A percentile compares a stretch with the other conserved stretches of the same genome.
These are phyloP conservation scores for Nothophytophthora sp. DNA, from an alignment of 352 stramenopile species.

Conservation along the genomic window DNA sequence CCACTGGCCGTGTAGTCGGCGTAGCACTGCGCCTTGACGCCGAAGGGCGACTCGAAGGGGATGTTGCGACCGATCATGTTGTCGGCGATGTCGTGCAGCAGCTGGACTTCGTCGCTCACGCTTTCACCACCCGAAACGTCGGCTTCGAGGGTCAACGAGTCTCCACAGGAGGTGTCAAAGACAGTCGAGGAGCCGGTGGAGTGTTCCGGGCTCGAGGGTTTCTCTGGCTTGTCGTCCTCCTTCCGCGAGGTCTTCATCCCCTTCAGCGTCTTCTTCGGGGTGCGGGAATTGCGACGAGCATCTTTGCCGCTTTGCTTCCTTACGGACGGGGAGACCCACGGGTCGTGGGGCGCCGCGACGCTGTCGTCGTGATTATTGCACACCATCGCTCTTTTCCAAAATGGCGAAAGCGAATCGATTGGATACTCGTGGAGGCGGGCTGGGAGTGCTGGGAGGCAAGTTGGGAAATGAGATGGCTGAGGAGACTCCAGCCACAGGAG, in stretches of 20 bases:
- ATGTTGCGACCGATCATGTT: slow-evolving; percentile 58
- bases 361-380: slow-evolving; percentile 21
- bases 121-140: too few relatives aligned
- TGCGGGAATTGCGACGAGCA: slow-evolving; percentile 6
- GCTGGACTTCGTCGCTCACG: slow-evolving; percentile 7
- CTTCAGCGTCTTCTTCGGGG: slow-evolving; percentile 9
- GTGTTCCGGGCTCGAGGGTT: slow-evolving; percentile 6
- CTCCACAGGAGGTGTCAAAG: slow-evolving; percentile 8
- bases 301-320: slow-evolving; percentile 14
- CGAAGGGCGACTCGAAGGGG: slow-evolving; percentile 68
- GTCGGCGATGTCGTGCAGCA: slow-evolving; percentile 35
- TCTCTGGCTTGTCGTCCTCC: slow-evolving; percentile 10
- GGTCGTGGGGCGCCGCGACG: slow-evolving; percentile 2
- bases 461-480: slow-evolving; percentile 25
- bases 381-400: too few relatives aligned
- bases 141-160: slow-evolving; percentile 13
- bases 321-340: slow-evolving; percentile 8
- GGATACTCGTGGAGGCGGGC: neutral
- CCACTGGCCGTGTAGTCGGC: slow-evolving; percentile 95
- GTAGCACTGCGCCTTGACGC: slow-evolving; percentile 86
- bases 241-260: too few relatives aligned
- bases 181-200: slow-evolving; percentile 22
- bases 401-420: too few relatives aligned
- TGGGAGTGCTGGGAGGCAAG: slow-evolving; percentile 4
- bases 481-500: too few relatives aligned